phyloP scores from a whole-genome alignment of 2,329 filamentous ascomycete genomes.

The Pseudogymnoascus pannorum region DNA sequence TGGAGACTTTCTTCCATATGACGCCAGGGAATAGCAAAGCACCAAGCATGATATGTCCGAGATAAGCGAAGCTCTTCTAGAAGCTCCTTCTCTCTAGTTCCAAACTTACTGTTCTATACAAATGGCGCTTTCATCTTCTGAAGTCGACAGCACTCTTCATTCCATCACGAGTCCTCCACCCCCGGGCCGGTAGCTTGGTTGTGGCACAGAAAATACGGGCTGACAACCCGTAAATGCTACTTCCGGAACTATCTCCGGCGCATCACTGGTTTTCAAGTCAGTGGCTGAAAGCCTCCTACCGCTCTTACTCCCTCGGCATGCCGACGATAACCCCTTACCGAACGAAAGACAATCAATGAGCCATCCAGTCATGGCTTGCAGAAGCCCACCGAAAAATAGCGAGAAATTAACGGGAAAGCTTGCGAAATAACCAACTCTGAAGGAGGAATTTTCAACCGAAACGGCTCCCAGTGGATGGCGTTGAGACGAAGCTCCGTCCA shows the following conservation, averaged over 20 bases:
- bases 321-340: background rate
- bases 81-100: background rate
- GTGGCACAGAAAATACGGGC: background rate
- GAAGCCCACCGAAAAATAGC: background rate
- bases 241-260: background rate
- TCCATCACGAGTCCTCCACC: background rate
- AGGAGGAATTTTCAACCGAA: background rate
- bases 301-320: background rate
- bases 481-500: slow-evolving; percentile 1
- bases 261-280: background rate
- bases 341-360: background rate
- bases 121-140: background rate
- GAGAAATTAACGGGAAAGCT: background rate
- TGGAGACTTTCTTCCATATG: background rate
- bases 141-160: background rate
- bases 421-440: background rate
- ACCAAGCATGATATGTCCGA: background rate
- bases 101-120: background rate
- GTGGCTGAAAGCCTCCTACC: slow-evolving; percentile 2
- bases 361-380: background rate
- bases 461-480: background rate
- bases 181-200: background rate
- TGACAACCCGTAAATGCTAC: background rate
- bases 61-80: background rate
- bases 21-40: slow-evolving; percentile 3